Percentiles rank a stretch among this genome's conserved stretches.
These are phyloP conservation scores for Colletotrichum sp. DNA, from an alignment of 2,329 filamentous ascomycete genomes.

Conservation along the genomic window DNA sequence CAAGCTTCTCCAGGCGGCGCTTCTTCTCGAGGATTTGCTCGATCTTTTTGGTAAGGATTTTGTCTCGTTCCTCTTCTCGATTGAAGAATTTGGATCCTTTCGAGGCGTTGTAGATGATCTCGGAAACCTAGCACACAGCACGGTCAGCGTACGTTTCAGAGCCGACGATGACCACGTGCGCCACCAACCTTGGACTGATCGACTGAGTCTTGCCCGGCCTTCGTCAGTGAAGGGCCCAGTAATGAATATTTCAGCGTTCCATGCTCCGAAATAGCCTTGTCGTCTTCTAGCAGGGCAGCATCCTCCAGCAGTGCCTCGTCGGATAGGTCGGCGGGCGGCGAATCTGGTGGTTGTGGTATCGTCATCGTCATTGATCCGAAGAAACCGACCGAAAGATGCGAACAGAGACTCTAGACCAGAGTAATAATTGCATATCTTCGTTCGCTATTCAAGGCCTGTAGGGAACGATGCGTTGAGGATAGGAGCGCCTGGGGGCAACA, in stretches of 20 bases:
- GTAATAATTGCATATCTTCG: not conserved
- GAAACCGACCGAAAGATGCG: not conserved
- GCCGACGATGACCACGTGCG: not conserved
- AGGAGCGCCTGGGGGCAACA: not conserved
- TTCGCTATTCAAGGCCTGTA: not conserved
- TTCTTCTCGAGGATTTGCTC: constrained; percentile 79
- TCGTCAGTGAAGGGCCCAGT: constrained; percentile 88
- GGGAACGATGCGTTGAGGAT: not conserved
- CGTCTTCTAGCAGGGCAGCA: not conserved
- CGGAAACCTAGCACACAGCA: constrained; percentile 70
- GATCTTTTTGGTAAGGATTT: constrained; percentile 85
- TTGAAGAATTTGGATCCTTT: constrained; percentile 97
- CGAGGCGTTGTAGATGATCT: constrained; percentile 95
- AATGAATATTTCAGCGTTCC: constrained; percentile 86
- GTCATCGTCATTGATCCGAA: not conserved
- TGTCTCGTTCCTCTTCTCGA: constrained; percentile 85
- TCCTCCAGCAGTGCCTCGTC: not conserved
- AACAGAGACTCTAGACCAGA: not conserved
- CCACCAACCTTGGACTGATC: constrained; percentile 78
- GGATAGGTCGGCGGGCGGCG: not conserved
- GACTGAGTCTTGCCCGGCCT: constrained; percentile 92
- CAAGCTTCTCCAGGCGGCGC: constrained; percentile 73
- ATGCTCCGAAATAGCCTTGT: constrained; percentile 32
- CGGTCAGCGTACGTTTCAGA: not conserved
- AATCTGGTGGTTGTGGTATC: constrained; percentile 9